A percentile compares a stretch with the other conserved stretches of the same genome.
Evolutionary conservation across 441 rosid species (phyloP).

Genomic region (Populus hybrid): DNA sequence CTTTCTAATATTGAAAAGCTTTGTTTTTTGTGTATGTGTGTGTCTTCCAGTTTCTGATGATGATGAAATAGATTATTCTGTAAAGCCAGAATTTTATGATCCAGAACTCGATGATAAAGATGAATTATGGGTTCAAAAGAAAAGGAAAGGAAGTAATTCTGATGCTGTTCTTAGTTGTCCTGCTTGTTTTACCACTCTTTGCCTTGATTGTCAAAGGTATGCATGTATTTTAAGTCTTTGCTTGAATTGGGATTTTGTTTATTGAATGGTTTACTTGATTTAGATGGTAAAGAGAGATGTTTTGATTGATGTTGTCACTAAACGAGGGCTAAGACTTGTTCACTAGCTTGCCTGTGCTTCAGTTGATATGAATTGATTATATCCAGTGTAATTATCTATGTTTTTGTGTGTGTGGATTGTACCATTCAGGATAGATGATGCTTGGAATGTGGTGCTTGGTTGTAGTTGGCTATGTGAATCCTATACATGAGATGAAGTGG

Average conservation of each 20-base stretch:
- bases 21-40: neutral
- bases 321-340: neutral
- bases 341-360: neutral
- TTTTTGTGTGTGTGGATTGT: neutral
- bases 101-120: slow-evolving; percentile 63
- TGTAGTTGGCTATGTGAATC: neutral
- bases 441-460: neutral
- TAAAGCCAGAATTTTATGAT: slow-evolving; percentile 66
- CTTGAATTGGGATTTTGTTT: neutral
- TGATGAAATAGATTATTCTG: slow-evolving; percentile 67
- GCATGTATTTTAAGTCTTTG: neutral
- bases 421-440: neutral
- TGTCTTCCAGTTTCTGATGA: slow-evolving; percentile 57
- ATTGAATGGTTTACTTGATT: neutral
- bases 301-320: neutral
- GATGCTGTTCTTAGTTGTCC: slow-evolving; percentile 85
- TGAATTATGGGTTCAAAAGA: slow-evolving; percentile 55
- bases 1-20: neutral
- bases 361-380: no score
- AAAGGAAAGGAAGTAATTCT: slow-evolving; percentile 49
- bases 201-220: slow-evolving; percentile 76
- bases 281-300: neutral
- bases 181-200: slow-evolving; percentile 74
- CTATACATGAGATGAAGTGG: neutral
- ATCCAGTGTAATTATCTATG: neutral